Evolutionary conservation across 2,329 filamentous ascomycete species (phyloP).

Genomic region (Rhynchosporium secalis): DNA sequence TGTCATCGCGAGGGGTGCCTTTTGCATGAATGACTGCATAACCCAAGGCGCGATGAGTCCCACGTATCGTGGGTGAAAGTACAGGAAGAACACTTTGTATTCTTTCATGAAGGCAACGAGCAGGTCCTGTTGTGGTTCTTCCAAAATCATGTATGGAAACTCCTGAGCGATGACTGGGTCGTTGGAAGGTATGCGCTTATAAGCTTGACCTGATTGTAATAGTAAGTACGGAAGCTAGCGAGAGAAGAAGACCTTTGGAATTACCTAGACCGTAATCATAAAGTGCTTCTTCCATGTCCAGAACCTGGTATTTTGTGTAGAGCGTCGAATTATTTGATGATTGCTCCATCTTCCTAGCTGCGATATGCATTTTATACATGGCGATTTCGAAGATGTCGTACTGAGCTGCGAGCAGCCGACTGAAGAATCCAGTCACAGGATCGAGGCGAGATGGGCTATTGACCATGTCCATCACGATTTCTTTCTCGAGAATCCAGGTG

Average conservation of each 20-base stretch:
- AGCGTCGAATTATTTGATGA: not conserved
- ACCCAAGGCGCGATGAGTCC: not conserved
- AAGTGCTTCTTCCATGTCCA: constrained; percentile 3
- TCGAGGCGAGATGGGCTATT: not conserved
- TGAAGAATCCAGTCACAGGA: constrained; percentile 2
- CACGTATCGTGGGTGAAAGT: not conserved
- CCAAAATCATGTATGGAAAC: constrained; percentile 1
- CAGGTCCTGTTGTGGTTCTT: not conserved
- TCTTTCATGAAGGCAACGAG: constrained; percentile 5
- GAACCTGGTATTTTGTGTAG: not conserved
- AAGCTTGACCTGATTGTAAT: not conserved
- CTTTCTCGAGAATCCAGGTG: constrained; percentile 5
- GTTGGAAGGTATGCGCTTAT: not conserved
- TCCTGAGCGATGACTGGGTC: not conserved
- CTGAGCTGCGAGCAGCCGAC: not conserved
- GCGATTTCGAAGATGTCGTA: constrained; percentile 9
- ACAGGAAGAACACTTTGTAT: constrained; percentile 5
- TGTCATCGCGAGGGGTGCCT: constrained; percentile 1
- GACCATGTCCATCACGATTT: constrained; percentile 6
- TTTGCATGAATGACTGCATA: not conserved
- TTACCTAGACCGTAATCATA: not conserved
- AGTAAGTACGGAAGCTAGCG: not conserved
- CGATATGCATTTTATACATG: constrained; percentile 10
- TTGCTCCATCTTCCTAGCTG: constrained; percentile 3
- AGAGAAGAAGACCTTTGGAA: not conserved